phyloP scores from a whole-genome alignment of 345 rosid genomes.

The Theobroma cacao region DNA sequence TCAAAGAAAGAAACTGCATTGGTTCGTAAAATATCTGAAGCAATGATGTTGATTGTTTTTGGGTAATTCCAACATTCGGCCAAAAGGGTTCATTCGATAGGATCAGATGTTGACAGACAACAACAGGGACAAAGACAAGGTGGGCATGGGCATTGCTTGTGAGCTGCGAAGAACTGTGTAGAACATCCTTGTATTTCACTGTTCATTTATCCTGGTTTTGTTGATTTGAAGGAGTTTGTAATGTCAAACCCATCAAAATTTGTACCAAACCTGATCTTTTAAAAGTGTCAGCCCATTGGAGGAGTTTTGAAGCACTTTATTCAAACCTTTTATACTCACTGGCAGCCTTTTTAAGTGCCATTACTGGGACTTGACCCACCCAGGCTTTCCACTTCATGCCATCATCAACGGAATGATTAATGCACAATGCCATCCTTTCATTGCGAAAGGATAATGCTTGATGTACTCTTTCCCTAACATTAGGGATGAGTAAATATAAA shows the following conservation, averaged over 20 bases:
- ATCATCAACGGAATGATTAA: not conserved
- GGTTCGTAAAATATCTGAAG: not conserved
- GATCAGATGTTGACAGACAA: not conserved
- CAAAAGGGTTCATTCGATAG: not conserved
- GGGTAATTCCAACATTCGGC: not conserved
- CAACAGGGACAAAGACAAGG: not conserved
- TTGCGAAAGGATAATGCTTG: not conserved
- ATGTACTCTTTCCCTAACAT: not conserved
- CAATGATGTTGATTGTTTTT: not conserved
- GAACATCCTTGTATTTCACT: not conserved
- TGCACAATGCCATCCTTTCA: too few relatives aligned
- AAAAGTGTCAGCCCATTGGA: not conserved
- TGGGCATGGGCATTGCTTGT: not conserved
- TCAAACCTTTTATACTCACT: too few relatives aligned
- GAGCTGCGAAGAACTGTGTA: not conserved
- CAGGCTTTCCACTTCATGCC: not conserved
- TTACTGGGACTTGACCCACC: not conserved
- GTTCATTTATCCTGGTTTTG: not conserved
- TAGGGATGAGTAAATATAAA: too few relatives aligned
- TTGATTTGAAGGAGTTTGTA: not conserved
- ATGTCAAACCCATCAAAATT: not conserved
- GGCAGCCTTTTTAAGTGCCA: not conserved
- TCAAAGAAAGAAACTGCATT: not conserved
- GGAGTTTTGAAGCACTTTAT: not conserved
- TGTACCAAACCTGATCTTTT: not conserved